Evolutionary conservation across 768 basidiomycete species (phyloP).

Genomic region (Mycena crocata): DNA sequence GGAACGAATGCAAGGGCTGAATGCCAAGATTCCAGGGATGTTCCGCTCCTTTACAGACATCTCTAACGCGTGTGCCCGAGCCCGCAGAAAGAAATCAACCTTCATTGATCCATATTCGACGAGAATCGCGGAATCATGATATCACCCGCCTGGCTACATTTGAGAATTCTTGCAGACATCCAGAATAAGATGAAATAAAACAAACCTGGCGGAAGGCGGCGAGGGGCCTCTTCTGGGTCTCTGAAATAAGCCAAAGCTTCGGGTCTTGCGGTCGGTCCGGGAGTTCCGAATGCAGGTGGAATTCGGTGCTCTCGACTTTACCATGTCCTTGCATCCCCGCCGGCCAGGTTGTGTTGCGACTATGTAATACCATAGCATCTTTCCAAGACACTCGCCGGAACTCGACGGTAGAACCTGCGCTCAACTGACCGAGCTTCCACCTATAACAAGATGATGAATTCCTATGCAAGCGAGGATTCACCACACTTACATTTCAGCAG

Average conservation of each 20-base stretch:
- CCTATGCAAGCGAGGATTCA: background rate
- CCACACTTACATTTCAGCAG: constrained; percentile 64
- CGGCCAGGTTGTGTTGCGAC: constrained; percentile 46
- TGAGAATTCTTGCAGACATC: background rate
- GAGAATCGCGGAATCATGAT: constrained; percentile 69
- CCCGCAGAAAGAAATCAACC: constrained; percentile 64
- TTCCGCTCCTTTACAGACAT: constrained; percentile 46
- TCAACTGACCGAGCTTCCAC: constrained; percentile 78
- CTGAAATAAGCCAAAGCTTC: constrained; percentile 47
- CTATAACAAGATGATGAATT: constrained; percentile 42
- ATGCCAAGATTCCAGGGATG: constrained; percentile 51
- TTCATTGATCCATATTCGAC: constrained; percentile 71
- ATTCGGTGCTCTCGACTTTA: background rate
- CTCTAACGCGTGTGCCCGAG: constrained; percentile 69
- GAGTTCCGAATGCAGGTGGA: background rate
- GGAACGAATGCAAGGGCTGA: constrained; percentile 68
- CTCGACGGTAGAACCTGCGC: constrained; percentile 64
- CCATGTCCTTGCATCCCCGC: constrained; percentile 26
- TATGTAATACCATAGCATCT: constrained; percentile 46
- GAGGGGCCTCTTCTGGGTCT: constrained; percentile 37
- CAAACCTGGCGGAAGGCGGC: constrained; percentile 68
- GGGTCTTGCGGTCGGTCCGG: constrained; percentile 45
- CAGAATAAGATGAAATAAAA: background rate
- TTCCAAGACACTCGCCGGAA: constrained; percentile 64
- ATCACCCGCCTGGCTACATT: constrained; percentile 64